phyloP scores from a whole-genome alignment of 2,329 filamentous ascomycete species.

The Drechslera avenae region DNA sequence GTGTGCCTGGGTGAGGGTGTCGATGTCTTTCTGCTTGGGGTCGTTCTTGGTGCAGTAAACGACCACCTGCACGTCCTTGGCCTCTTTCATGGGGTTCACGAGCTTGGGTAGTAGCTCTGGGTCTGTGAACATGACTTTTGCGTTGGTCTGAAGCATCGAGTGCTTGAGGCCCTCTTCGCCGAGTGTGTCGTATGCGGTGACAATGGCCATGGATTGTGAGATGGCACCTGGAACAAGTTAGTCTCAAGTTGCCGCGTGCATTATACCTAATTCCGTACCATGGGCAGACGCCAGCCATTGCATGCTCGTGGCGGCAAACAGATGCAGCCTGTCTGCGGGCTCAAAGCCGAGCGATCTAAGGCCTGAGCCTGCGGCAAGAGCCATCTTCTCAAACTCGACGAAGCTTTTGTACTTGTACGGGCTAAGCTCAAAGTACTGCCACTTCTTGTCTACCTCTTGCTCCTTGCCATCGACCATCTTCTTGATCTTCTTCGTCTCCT shows the following conservation, averaged over 20 bases:
- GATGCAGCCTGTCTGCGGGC: conserved; percentile 71
- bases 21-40: conserved; percentile 58
- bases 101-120: conserved; percentile 69
- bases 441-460: conserved; percentile 84
- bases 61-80: conserved; percentile 61
- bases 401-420: conserved; percentile 78
- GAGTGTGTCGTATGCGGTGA: conserved; percentile 93
- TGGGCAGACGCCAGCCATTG: conserved; percentile 87
- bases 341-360: conserved; percentile 75
- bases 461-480: conserved; percentile 84
- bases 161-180: conserved; percentile 83
- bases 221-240: conserved; percentile 57
- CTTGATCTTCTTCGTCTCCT: conserved; percentile 86
- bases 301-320: conserved; percentile 80
- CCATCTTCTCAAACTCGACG: conserved; percentile 74
- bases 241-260: background rate
- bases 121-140: conserved; percentile 85
- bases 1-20: conserved; percentile 60
- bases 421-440: conserved; percentile 86
- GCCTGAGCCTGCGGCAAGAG: conserved; percentile 72
- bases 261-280: conserved; percentile 49
- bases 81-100: conserved; percentile 60
- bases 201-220: conserved; percentile 87
- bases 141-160: conserved; percentile 80
- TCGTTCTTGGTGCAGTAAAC: conserved; percentile 64